Percentiles rank a stretch among this genome's conserved stretches.
These are phyloP conservation scores for Camellia granthamiana DNA, from an alignment of 148 eudicot species.

Conservation along the genomic window DNA sequence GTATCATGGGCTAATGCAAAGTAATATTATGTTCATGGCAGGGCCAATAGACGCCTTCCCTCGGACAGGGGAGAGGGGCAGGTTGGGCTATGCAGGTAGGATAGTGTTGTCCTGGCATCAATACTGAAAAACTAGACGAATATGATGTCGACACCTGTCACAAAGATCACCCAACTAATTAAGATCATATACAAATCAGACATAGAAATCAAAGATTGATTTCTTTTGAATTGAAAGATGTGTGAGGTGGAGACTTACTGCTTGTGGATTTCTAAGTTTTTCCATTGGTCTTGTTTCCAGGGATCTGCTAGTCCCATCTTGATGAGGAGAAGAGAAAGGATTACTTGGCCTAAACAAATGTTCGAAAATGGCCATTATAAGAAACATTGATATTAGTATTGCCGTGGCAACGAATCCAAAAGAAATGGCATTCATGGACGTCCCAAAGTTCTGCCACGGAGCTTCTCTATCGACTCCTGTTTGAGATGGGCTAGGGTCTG, in stretches of 20 bases:
- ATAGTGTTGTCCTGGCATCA: constrained; percentile 54
- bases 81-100: constrained; percentile 54
- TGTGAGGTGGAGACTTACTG: constrained; percentile 29
- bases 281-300: constrained; percentile 29
- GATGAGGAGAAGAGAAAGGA: constrained; percentile 28
- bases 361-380: constrained; percentile 73
- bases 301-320: constrained; percentile 23
- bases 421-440: constrained; percentile 68
- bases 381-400: constrained; percentile 66
- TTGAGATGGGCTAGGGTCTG: constrained; percentile 34
- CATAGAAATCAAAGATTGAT: not conserved
- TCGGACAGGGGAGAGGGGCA: constrained; percentile 50
- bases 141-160: constrained; percentile 32
- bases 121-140: constrained; percentile 39
- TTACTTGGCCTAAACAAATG: constrained; percentile 55
- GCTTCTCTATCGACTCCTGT: constrained; percentile 25
- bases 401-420: constrained; percentile 84
- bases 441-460: constrained; percentile 46
- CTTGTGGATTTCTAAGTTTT: constrained; percentile 31
- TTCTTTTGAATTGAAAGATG: not conserved
- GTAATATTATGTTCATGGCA: constrained; percentile 32
- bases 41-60: constrained; percentile 48
- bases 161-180: constrained; percentile 1
- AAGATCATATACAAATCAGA: not conserved
- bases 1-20: constrained; percentile 16